phyloP scores from a whole-genome alignment of 345 rosid genomes.

The Citrus maxima region DNA sequence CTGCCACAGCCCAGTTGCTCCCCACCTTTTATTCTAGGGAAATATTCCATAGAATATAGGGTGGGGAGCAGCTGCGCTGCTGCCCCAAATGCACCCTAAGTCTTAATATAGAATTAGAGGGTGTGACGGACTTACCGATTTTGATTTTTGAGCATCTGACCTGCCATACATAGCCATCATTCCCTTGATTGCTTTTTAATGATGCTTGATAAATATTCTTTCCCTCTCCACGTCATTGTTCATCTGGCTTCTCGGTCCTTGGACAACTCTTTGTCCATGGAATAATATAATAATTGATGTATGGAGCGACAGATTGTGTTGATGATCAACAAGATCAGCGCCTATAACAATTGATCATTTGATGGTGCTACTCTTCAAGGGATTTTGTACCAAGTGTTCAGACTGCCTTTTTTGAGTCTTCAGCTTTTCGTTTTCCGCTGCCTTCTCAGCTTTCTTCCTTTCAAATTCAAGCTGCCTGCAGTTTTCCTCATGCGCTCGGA shows the following conservation, averaged over 20 bases:
- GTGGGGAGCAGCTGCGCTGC: too few species aligned
- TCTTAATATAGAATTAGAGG: neutral
- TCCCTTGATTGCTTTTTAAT: neutral
- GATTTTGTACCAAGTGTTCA: neutral
- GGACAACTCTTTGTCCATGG: neutral
- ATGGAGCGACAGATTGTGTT: neutral
- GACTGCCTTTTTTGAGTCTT: constrained; percentile 29
- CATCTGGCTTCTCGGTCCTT: neutral
- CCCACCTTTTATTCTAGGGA: too few species aligned
- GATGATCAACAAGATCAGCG: neutral
- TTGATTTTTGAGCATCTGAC: neutral
- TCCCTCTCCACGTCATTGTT: constrained; percentile 4
- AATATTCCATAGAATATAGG: too few species aligned
- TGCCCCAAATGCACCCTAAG: too few species aligned
- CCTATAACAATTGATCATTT: neutral
- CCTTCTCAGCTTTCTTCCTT: constrained; percentile 55
- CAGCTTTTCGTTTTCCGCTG: constrained; percentile 45
- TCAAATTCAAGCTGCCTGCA: constrained; percentile 65
- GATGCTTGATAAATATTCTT: constrained; percentile 6
- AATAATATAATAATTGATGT: neutral
- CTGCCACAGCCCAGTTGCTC: too few species aligned
- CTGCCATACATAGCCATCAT: neutral
- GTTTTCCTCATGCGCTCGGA: constrained; percentile 73
- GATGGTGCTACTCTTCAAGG: constrained; percentile 10
- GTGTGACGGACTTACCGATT: neutral